Percentiles rank a stretch among this genome's conserved stretches.
These are phyloP conservation scores for Nakazawaea populi DNA, from an alignment of 805 yeast species.

Conservation along the genomic window DNA sequence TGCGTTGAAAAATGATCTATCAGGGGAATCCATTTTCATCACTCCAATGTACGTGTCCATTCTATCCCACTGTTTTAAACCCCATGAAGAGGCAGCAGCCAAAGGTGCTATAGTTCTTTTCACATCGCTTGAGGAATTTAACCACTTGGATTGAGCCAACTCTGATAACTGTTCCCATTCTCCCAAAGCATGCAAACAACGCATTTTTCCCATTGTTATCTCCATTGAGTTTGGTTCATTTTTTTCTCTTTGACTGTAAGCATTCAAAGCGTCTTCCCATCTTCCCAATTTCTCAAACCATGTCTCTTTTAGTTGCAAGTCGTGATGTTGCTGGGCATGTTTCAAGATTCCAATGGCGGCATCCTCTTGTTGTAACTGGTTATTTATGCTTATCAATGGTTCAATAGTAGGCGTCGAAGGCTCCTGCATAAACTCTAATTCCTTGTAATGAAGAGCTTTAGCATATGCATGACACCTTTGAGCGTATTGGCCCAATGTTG, in stretches of 20 bases:
- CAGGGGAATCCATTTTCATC: slow-evolving; percentile 91
- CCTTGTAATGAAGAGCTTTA: slow-evolving; percentile 93
- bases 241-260: slow-evolving; percentile 75
- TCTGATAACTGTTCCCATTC: slow-evolving; percentile 94
- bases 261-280: slow-evolving; percentile 96
- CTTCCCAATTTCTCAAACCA: slow-evolving; percentile 97
- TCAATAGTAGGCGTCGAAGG: slow-evolving; percentile 91
- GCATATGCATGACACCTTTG: slow-evolving; percentile 97
- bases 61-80: slow-evolving; percentile 92
- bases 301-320: slow-evolving; percentile 86
- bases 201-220: slow-evolving; percentile 94
- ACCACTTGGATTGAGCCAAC: slow-evolving; percentile 85
- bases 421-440: slow-evolving; percentile 88
- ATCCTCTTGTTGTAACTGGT: slow-evolving; percentile 92
- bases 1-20: slow-evolving; percentile 91
- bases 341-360: slow-evolving; percentile 96
- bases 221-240: slow-evolving; percentile 63
- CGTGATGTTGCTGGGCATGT: slow-evolving; percentile 89
- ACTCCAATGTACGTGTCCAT: slow-evolving; percentile 89
- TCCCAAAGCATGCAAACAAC: slow-evolving; percentile 96
- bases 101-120: slow-evolving; percentile 87
- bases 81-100: slow-evolving; percentile 99
- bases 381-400: slow-evolving; percentile 84
- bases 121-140: slow-evolving; percentile 60
- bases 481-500: slow-evolving; percentile 87